Evolutionary conservation across 129 eudicot genomes (phyloP), one percentile per base, ranked within the genome.

Genomic region (Gnaphalium uliginosum): DNA sequence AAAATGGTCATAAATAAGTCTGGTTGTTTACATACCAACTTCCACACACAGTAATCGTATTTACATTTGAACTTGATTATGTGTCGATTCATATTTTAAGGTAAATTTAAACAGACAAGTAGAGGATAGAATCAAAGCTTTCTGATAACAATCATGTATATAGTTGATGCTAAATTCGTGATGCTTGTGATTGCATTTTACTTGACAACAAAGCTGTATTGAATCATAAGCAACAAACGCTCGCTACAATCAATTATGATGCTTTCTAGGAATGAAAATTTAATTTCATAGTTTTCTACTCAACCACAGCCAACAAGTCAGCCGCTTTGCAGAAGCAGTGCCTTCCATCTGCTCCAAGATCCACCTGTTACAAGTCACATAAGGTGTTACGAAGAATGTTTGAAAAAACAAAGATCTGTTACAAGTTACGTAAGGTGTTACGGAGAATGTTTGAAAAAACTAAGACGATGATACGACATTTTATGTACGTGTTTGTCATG

Each of bases 301-400:
- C 99, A 6, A 95, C 96, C 37, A 87, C 90, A 8, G 97, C 99
- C 82, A 95, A 76, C 80, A 91, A 83, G 51, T 95, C 99, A 33
- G 85, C 86, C 2, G 86, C 97, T 78, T 89, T 95, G 78, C 93
- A 89, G 85, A 95, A 95, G 63, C 89, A 84, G 71, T 95, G 99
- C 80, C 84, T 81, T 59, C 79, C 86, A 3, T 83, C 85, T 3
- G 92, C 76, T 66, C 97, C 99, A 75, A 95, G 78, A 66, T 91
- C 99, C 81, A 95, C 96, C 98, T 92, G 87, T 78, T 39, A 70
- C 72, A 73, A 62, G 5, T n/a, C 13, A 14, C 4, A 27, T 54
- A 18, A 54, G 4, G 5, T 29, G 2, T 29, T 0, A 54, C 54
- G 22, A 77, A 0, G 41, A 19, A 5, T 9, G 24, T n/a, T n/a